phyloP scores from a whole-genome alignment of 495 filamentous ascomycete species.

The Elasticomyces elasticus region DNA sequence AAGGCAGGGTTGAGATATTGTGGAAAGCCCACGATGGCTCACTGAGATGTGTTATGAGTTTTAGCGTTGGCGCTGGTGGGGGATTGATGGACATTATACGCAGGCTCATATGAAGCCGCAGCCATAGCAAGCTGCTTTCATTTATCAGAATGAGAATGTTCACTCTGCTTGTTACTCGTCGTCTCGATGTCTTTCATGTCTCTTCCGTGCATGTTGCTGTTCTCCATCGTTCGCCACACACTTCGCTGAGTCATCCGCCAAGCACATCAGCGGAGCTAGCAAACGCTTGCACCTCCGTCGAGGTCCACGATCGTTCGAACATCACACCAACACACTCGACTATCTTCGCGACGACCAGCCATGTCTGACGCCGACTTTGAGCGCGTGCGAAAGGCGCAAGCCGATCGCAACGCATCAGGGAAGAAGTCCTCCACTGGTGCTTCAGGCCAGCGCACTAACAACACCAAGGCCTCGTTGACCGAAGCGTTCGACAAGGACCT shows the following conservation, averaged over 20 bases:
- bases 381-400: slow-evolving; percentile 18
- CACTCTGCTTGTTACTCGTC: no score
- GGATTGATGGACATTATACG: neutral
- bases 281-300: no score
- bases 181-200: no score
- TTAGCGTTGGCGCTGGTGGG: slow-evolving; percentile 10
- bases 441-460: slow-evolving; percentile 57
- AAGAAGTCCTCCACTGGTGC: slow-evolving; percentile 77
- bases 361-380: slow-evolving; percentile 22
- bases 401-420: slow-evolving; percentile 76
- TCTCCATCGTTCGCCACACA: no score
- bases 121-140: no score
- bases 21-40: neutral
- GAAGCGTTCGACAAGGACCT: slow-evolving; percentile 90
- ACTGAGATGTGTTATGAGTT: neutral
- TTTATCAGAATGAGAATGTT: no score
- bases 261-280: no score
- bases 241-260: no score
- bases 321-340: neutral
- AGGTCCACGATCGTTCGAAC: no score
- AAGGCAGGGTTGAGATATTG: neutral
- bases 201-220: no score
- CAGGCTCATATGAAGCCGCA: no score
- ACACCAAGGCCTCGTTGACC: slow-evolving; percentile 89
- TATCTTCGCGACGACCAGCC: neutral